Evolutionary conservation across 2,329 filamentous ascomycete genomes (phyloP), one percentile per base, ranked within the genome.

Genomic region (Aspergillus calidoustus): DNA sequence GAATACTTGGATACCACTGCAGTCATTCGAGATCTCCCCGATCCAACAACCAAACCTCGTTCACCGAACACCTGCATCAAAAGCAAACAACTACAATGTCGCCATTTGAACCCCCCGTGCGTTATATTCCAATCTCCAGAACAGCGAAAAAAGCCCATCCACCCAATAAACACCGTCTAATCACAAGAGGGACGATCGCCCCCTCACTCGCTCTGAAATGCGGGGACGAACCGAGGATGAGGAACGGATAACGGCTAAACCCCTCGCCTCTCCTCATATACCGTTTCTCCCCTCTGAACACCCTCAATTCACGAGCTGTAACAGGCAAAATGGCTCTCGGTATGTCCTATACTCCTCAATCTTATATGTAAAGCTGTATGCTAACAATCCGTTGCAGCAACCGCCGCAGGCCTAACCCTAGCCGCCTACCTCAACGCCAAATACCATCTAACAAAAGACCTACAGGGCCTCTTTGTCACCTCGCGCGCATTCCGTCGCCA

Each of bases 381-480:
- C 38, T 46, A 30, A 54, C n/a, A 41, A 41, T n/a, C 34, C 22
- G 5, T 11, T 11, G 5, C 71, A 54, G 69, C 69, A 15, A 64
- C 71, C 7, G 67, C 73, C 1, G 70, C 70, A 34, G 69, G 67
- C 9, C 57, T 67, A 7, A 74, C 75, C 8, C 63, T 72, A 23
- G 71, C 73, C 31, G 70, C 72, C 22, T 78, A 78, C 55, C 64
- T 76, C 9, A 86, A 93, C 70, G 91, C 87, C 57, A 91, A 90
- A 78, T 88, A 85, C 68, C 86, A 90, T 71, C 72, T 93, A 54
- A 73, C 77, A 47, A 86, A 90, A 69, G 91, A 93, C 72, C 65
- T 89, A 17, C 67, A 71, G 0, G 68, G 69, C 7, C 73, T 90
- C n/a, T 71, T 78, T 13, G 75, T 76, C 11, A 62, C 78, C n/a